A percentile compares a stretch with the other conserved stretches of the same genome.
phyloP scores from a whole-genome alignment of 176 grass and related monocot species.

The Thinopyrum elongatum region DNA sequence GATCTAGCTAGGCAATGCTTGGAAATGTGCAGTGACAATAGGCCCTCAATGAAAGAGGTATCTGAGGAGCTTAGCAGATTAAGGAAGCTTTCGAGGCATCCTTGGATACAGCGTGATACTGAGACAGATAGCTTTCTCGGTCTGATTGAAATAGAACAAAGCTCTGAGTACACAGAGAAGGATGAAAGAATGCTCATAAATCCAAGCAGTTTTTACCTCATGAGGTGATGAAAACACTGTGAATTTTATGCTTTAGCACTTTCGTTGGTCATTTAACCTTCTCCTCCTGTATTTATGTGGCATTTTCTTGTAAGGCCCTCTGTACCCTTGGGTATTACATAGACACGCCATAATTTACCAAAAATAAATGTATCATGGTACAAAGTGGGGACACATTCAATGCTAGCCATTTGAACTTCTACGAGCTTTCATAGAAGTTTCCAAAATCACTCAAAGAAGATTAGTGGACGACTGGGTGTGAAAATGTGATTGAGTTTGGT shows the following conservation, averaged over 20 bases:
- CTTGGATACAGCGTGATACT: not conserved
- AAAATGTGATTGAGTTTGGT: not conserved
- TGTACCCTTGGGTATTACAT: not conserved
- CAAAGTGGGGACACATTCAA: not conserved
- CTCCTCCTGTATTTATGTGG: not conserved
- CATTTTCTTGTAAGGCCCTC: not conserved
- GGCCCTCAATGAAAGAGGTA: constrained; percentile 16
- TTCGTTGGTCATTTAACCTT: not conserved
- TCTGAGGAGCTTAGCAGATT: constrained; percentile 20
- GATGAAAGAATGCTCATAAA: not conserved
- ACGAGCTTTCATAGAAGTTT: not conserved
- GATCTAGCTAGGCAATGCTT: constrained; percentile 17
- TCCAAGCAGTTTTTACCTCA: not conserved
- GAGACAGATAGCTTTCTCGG: not conserved
- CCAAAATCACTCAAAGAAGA: not conserved
- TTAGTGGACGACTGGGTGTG: not conserved
- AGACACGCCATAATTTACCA: not conserved
- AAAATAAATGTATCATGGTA: not conserved
- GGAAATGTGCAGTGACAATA: constrained; percentile 7
- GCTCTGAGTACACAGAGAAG: not conserved
- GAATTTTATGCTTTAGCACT: not conserved
- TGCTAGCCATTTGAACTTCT: not conserved
- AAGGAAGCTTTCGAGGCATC: not conserved
- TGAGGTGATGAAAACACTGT: not conserved
- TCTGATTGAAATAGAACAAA: not conserved